These are phyloP conservation scores for Leccinellum rugosiceps DNA, from an alignment of 768 basidiomycete genomes.

Conservation along the genomic window DNA sequence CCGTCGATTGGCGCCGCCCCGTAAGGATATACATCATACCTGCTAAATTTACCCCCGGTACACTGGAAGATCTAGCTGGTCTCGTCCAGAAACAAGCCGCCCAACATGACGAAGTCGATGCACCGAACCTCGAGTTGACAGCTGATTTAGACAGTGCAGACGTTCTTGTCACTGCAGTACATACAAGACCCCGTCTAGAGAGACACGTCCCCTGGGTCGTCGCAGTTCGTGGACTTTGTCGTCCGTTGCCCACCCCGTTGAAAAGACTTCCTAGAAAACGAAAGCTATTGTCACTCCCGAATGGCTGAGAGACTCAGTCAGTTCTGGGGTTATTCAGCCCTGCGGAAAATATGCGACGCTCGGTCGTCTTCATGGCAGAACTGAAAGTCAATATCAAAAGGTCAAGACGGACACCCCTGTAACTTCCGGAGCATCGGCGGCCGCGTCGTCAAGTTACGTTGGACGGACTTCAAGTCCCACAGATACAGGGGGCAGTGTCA, in stretches of 20 bases:
- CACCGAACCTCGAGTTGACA: constrained; percentile 35
- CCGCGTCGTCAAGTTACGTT: background rate
- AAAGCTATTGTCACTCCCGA: constrained; percentile 68
- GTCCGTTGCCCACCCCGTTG: background rate
- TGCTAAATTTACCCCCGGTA: constrained; percentile 27
- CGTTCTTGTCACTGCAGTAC: constrained; percentile 62
- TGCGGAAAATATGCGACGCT: constrained; percentile 59
- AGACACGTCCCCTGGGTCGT: constrained; percentile 63
- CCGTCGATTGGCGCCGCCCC: constrained; percentile 4
- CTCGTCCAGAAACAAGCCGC: constrained; percentile 20
- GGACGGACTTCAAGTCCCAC: background rate
- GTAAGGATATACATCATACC: constrained; percentile 31
- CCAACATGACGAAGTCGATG: background rate
- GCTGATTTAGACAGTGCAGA: constrained; percentile 49
- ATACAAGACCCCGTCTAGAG: constrained; percentile 65
- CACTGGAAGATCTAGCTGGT: constrained; percentile 22
- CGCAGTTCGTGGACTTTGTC: constrained; percentile 48
- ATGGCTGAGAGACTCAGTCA: constrained; percentile 64
- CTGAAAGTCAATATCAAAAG: constrained; percentile 43
- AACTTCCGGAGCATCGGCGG: background rate
- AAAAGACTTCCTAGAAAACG: constrained; percentile 42
- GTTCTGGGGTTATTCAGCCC: constrained; percentile 41
- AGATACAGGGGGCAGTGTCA: constrained; percentile 21
- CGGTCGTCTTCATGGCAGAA: constrained; percentile 45
- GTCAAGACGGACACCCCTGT: background rate